phyloP scores from a whole-genome alignment of 768 basidiomycete species.

The Tylopilus vinaceipallidus region DNA sequence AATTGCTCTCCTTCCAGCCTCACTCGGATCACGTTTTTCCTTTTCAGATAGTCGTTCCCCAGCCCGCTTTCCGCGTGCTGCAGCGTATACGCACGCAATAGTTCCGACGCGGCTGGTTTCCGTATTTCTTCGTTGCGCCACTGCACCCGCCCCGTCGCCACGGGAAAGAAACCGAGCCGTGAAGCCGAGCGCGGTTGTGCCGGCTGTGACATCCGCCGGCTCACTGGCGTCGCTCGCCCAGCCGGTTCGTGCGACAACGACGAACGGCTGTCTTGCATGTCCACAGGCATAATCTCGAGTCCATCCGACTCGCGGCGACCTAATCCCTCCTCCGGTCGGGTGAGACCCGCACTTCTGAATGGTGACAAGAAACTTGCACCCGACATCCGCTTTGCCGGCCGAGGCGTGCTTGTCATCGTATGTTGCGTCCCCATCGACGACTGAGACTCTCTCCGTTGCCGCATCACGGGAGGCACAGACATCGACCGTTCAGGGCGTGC shows the following conservation, averaged over 20 bases:
- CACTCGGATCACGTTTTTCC: conserved; percentile 90
- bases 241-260: conserved; percentile 17
- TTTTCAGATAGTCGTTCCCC: conserved; percentile 92
- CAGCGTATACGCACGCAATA: conserved; percentile 74
- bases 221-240: conserved; percentile 11
- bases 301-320: conserved; percentile 12
- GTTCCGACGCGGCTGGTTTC: conserved; percentile 47
- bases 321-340: conserved; percentile 11
- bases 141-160: conserved; percentile 13
- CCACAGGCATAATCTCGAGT: conserved; percentile 26
- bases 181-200: conserved; percentile 19
- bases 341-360: conserved; percentile 17
- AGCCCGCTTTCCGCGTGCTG: conserved; percentile 92
- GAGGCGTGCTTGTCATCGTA: conserved; percentile 13
- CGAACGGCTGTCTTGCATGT: conserved; percentile 21
- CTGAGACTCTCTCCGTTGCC: conserved; percentile 22
- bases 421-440: conserved; percentile 24
- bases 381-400: conserved; percentile 25
- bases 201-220: conserved; percentile 13
- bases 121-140: conserved; percentile 28
- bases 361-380: conserved; percentile 30
- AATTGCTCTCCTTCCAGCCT: conserved; percentile 96
- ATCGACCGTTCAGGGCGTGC: conserved; percentile 1
- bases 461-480: conserved; percentile 6
- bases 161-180: conserved; percentile 24